These are phyloP conservation scores for Diaporthe nobilis DNA, from an alignment of 2,329 filamentous ascomycete species.

Conservation along the genomic window DNA sequence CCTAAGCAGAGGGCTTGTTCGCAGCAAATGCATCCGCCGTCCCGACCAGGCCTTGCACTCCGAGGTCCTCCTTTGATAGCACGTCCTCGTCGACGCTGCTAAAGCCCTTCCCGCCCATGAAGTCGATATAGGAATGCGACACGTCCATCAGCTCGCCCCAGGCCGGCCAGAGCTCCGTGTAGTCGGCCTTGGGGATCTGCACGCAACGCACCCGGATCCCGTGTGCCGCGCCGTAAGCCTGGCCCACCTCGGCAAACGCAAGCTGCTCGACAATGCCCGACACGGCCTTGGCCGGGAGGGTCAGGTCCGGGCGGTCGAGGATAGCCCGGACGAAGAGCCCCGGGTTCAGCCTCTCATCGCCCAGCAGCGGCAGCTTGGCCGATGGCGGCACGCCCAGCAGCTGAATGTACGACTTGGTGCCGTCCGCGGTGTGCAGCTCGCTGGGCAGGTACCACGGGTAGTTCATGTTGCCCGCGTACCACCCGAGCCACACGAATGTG, in stretches of 20 bases:
- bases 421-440: neutral
- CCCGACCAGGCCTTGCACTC: neutral
- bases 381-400: neutral
- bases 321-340: conserved; percentile 13
- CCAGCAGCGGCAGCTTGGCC: neutral
- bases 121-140: conserved; percentile 17
- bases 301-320: conserved; percentile 14
- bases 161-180: neutral
- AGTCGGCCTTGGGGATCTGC: conserved; percentile 1
- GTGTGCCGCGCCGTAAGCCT: neutral
- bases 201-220: conserved; percentile 4
- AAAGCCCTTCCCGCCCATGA: conserved; percentile 6
- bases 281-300: conserved; percentile 11
- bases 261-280: conserved; percentile 3
- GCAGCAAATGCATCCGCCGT: neutral
- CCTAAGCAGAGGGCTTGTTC: neutral
- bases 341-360: neutral
- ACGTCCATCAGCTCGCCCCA: conserved; percentile 26
- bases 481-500: conserved; percentile 56
- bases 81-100: conserved; percentile 8
- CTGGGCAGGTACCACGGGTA: conserved; percentile 20
- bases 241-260: neutral
- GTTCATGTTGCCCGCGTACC: conserved; percentile 53
- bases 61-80: conserved; percentile 19
- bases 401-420: conserved; percentile 5